Evolutionary conservation across 441 rosid species (phyloP), one percentile per base, ranked within the genome.

Genomic region (Eruca vesicaria): DNA sequence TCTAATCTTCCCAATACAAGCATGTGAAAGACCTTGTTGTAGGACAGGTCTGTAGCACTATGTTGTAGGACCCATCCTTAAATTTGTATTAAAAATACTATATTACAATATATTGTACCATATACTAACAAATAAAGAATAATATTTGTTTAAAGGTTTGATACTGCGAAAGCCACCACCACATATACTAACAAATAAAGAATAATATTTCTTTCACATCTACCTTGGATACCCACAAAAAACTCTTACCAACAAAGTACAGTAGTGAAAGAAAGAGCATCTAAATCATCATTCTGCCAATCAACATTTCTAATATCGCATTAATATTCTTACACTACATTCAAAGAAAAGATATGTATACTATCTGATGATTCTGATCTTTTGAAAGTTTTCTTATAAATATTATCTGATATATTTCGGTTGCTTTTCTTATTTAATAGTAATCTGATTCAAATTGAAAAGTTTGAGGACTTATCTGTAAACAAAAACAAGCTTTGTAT

Each of bases 11-110:
- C 84, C 77, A 79, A 81, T 83, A 65, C 69, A 79, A 66, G 80
- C 93, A 88, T 85, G 93, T 87, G 93, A 82, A 68, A 78, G 69
- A 81, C 85, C 86, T 82, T 80, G 78, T 72, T 78, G 86, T 82
- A 82, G 88, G 88, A 70, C 88, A 82, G 71, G 68, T 78, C 81
- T 73, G 75, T 68, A 65, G 79, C 87, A 73, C 65, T 76, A 53
- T 68, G 38, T 65, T 56, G 77, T 81, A 59, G 86, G 89, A 36
- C 83, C 78, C 63, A 31, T 64, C 43, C 31, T 35, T 60, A 36
- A 66, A 63, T 23, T 71, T 19, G 0, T 65, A 58, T 72, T 23
- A 15, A 38, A 14, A 36, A 52, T 62, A 21, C 16, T 52, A 16
- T 58, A 29, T 15, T 41, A 21, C 18, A 55, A 38, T 14, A 29